Evolutionary conservation across 305 asterid species (phyloP), one percentile per base, ranked within the genome.

Genomic region (Fraxinus angustifolia): DNA sequence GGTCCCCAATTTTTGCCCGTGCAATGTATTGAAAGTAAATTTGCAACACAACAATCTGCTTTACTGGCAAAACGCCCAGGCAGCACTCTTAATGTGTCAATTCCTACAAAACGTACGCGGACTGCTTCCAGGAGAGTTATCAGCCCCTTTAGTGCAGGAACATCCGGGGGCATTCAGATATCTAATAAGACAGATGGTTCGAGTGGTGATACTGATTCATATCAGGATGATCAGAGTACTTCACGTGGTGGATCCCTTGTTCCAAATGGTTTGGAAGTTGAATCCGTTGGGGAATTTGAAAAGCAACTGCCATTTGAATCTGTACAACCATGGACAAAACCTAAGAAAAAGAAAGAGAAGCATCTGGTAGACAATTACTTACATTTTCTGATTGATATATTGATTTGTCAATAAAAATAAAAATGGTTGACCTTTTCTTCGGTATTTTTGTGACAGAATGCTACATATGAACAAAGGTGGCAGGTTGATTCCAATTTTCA

Each of bases 141-240:
- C 71, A 87, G 87, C 87, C 91, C 90, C 53, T 93, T 92, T 80
- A 85, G 84, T 84, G 93, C 91, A 50, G 97, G 95, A 82, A 82
- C 91, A 77, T 90, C 93, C 84, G 97, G 90, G 77, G 89, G 85
- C 79, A 77, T 87, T 88, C 98, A 81, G 88, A 76, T 88, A 80
- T 89, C 94, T 77, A 84, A 77, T 85, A 93, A 90, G 84, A 85
- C 97, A 58, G 97, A 94, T 90, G 93, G 92, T 86, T 96, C 99
- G 73, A 96, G 98, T 83, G 94, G 99, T 81, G 99, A 96, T 86
- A 93, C 97, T 72, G 89, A 84, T 87, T 94, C 98, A 62, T 93
- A 87, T 88, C 98, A 91, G 92, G 99, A 94, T 86, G 99, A 94
- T 82, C 97, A 89, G 86, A 90, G 91, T 82, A 89, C 94, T 80